A percentile compares a stretch with the other conserved stretches of the same genome.
phyloP scores from a whole-genome alignment of 2,329 filamentous ascomycete genomes.

The Cladobotryum protrusum region DNA sequence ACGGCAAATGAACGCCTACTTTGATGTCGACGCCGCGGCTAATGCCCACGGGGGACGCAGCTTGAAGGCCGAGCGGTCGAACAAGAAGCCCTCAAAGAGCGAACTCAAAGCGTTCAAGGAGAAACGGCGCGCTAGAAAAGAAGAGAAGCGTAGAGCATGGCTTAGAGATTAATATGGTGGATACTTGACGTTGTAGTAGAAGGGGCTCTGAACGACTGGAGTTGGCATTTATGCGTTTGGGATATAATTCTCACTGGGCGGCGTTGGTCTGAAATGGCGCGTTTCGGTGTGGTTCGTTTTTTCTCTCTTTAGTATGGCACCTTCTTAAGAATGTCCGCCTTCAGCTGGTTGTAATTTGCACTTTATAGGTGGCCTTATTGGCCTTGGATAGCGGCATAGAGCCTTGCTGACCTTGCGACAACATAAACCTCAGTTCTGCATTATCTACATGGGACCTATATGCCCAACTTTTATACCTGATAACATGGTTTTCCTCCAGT shows the following conservation, averaged over 20 bases:
- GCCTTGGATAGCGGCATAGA: background rate
- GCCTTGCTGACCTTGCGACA: background rate
- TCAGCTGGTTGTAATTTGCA: background rate
- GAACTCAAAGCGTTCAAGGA: conserved; percentile 90
- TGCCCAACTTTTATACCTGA: background rate
- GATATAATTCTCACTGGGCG: background rate
- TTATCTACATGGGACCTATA: background rate
- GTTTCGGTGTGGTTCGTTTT: background rate
- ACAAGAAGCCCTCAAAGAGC: conserved; percentile 75
- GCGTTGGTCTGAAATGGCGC: background rate
- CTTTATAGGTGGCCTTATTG: background rate
- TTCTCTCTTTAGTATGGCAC: no score
- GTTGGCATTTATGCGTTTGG: background rate
- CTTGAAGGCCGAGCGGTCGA: conserved; percentile 81
- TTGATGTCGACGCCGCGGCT: conserved; percentile 90
- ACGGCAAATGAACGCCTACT: conserved; percentile 89
- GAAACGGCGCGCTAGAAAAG: conserved; percentile 81
- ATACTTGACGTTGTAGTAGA: background rate
- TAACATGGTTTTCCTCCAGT: background rate
- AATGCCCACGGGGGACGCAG: conserved; percentile 87
- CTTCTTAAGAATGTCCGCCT: background rate
- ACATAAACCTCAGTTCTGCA: no score
- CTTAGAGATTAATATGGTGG: conserved; percentile 60
- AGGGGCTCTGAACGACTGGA: conserved; percentile 1
- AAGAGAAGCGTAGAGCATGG: conserved; percentile 92